Base-by-base conservation (phyloP, 1,139 yeast species). In the Saccharomyces hybrid region DNA sequence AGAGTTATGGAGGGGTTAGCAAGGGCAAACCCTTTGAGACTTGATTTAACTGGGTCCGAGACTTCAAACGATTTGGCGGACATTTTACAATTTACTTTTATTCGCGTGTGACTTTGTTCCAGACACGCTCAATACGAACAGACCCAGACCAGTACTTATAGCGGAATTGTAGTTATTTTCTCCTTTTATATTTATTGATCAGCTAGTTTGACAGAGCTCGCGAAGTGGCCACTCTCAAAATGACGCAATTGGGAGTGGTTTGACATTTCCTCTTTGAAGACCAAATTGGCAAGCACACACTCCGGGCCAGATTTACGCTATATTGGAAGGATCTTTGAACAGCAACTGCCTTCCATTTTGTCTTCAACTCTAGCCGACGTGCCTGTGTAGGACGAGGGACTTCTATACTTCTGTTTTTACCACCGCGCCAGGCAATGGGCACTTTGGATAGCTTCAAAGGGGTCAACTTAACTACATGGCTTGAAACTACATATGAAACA, bases 1-100 rank as follows among this genome's bases (percentile, higher is more conserved):
- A 86, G 72, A n/a, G 78, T 75, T 49, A 88, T 68, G 38, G 80
- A 75, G 0, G 95, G 95, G 60, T 87, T 85, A 42, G 85, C 71
- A n/a, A 80, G 77, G 5, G 81, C 84, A 54, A 87, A 75, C 4
- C 95, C 96, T 61, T 78, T 75, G 49, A 88, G 76, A 49, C 85
- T 82, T 1, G 85, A 74, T 27, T 77, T 71, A 13, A 88, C 89
- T 25, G 90, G 77, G 60, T 88, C 91, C 41, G 67, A 57, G 51
- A 74, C 66, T 64, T 73, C 73, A 63, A 78, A 75, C 0, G 72
- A 69, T 58, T 70, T 70, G 16, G 61, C 57, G 29, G 42, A 38
- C 42, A 38, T 38, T 16, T 38, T 16, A 38, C 6, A 9, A 5
- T 9, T 38, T 19, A 16, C 42, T 38, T 11, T 16, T 38, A 16